These are phyloP conservation scores for Euphorbia schlechtendalii DNA, from an alignment of 441 rosid genomes.

Conservation along the genomic window DNA sequence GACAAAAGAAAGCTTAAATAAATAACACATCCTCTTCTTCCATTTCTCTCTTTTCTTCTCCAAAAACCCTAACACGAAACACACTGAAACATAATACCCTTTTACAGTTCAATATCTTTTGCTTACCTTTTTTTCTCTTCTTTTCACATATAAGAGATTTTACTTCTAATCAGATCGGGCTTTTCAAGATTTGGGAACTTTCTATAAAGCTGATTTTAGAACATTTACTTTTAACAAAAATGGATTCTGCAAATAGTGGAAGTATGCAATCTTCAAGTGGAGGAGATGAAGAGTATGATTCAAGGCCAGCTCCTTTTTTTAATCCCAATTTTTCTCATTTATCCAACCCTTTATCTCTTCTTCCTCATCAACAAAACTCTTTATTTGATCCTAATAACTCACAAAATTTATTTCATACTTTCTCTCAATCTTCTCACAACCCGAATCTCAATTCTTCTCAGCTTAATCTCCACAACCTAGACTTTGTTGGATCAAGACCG, in stretches of 20 bases:
- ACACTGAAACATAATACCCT: background rate
- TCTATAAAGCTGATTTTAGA: conserved; percentile 26
- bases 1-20: conserved; percentile 17
- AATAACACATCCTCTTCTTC: conserved; percentile 23
- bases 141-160: no score
- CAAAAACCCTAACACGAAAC: conserved; percentile 69
- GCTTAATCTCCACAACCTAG: conserved; percentile 36
- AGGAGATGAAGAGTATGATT: conserved; percentile 59
- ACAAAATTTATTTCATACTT: conserved; percentile 29
- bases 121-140: conserved; percentile 2
- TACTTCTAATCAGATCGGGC: conserved; percentile 29
- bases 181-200: conserved; percentile 20
- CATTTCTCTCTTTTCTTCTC: conserved; percentile 22
- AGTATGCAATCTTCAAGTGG: conserved; percentile 74
- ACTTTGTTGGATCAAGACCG: conserved; percentile 17
- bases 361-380: conserved; percentile 26
- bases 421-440: conserved; percentile 29
- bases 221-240: no score
- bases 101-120: conserved; percentile 12
- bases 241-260: conserved; percentile 79
- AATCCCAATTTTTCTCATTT: conserved; percentile 27
- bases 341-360: conserved; percentile 21
- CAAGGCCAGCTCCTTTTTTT: conserved; percentile 40
- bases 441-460: conserved; percentile 25
- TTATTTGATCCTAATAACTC: conserved; percentile 36